These are phyloP conservation scores for Thalassiosira ordinaria DNA, from an alignment of 352 stramenopile genomes.

Conservation along the genomic window DNA sequence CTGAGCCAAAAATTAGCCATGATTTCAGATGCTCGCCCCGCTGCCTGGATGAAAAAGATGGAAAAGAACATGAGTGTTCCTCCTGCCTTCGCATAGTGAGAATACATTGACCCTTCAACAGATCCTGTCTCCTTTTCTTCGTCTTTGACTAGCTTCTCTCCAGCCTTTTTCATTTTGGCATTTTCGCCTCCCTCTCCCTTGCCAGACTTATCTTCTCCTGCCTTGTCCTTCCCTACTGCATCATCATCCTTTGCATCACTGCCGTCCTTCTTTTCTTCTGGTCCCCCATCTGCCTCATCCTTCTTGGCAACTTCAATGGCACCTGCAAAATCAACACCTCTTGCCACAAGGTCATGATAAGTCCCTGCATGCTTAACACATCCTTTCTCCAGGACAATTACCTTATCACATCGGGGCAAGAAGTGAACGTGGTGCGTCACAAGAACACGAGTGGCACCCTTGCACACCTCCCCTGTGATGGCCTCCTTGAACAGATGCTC, in stretches of 20 bases:
- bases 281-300: conserved; percentile 25
- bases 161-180: conserved; percentile 68
- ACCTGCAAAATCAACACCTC: conserved; percentile 78
- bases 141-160: conserved; percentile 70
- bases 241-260: conserved; percentile 9
- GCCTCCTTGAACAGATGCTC: conserved; percentile 93
- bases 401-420: conserved; percentile 76
- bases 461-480: conserved; percentile 82
- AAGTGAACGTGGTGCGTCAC: conserved; percentile 87
- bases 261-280: conserved; percentile 22
- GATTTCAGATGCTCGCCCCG: conserved; percentile 76
- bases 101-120: conserved; percentile 77
- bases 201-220: conserved; percentile 31
- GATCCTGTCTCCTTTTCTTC: conserved; percentile 76
- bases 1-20: conserved; percentile 79
- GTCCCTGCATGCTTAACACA: conserved; percentile 70
- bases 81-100: conserved; percentile 74
- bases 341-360: conserved; percentile 74
- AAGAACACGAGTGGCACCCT: conserved; percentile 71
- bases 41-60: conserved; percentile 69
- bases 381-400: conserved; percentile 83
- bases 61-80: conserved; percentile 54
- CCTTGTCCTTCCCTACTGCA: conserved; percentile 15
- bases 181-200: conserved; percentile 25
- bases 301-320: conserved; percentile 77